phyloP scores from a whole-genome alignment of 2,329 filamentous ascomycete genomes.

The Colletotrichum musae region DNA sequence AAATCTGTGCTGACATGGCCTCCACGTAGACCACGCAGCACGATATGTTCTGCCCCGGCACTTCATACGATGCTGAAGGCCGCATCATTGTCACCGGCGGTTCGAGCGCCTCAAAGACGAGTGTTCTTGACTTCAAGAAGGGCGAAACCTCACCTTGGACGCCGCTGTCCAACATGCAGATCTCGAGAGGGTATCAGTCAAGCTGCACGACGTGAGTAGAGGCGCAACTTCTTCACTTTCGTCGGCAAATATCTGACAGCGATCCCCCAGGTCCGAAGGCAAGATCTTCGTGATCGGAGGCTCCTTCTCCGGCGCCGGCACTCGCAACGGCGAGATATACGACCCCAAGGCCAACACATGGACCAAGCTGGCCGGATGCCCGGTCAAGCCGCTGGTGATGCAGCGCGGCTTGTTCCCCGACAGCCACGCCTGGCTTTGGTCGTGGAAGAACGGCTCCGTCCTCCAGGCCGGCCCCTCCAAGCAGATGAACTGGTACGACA shows the following conservation, averaged over 20 bases:
- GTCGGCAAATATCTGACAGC: not conserved
- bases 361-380: conserved; percentile 58
- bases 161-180: conserved; percentile 57
- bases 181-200: conserved; percentile 67
- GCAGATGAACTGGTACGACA: conserved; percentile 70
- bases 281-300: conserved; percentile 72
- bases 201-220: conserved; percentile 53
- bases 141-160: conserved; percentile 54
- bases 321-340: conserved; percentile 70
- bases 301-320: conserved; percentile 61
- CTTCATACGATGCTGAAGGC: conserved; percentile 63
- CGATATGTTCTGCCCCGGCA: conserved; percentile 72
- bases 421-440: conserved; percentile 50
- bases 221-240: too few relatives aligned
- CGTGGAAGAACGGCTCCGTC: conserved; percentile 61
- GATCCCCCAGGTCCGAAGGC: conserved; percentile 59
- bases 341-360: conserved; percentile 60
- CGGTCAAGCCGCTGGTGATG: conserved; percentile 65
- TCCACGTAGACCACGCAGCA: conserved; percentile 57
- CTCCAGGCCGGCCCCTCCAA: conserved; percentile 70
- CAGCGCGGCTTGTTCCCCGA: conserved; percentile 63
- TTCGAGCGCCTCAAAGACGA: conserved; percentile 61
- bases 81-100: conserved; percentile 69
- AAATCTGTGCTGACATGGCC: not conserved
- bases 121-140: conserved; percentile 56